Conservation (phyloP, 805 yeast species). For the Starmerella potacharoeniae region DNA sequence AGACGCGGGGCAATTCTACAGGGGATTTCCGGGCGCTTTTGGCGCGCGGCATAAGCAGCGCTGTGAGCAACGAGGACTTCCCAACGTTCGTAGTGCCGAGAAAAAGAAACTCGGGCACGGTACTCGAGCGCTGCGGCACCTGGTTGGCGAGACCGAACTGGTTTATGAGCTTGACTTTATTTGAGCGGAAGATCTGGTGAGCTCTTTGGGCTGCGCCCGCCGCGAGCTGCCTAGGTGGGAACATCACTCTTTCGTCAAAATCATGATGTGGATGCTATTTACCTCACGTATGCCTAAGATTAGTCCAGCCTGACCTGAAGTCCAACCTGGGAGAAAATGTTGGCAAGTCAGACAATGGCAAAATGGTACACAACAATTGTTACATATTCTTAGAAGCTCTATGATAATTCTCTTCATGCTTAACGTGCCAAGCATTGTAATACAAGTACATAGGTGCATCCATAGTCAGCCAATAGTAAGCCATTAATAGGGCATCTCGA, state of each 20-base stretch:
- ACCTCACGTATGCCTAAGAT: not conserved
- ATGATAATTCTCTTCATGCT: no score
- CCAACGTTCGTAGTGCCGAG: slow-evolving; percentile 82
- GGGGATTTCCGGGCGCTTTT: slow-evolving; percentile 10
- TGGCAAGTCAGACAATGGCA: not conserved
- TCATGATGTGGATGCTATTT: not conserved
- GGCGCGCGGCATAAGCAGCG: slow-evolving; percentile 33
- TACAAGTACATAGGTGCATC: not conserved
- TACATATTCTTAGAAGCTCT: no score
- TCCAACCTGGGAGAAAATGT: no score
- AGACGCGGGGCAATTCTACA: slow-evolving; percentile 35
- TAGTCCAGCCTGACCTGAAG: no score
- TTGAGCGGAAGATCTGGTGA: slow-evolving; percentile 22
- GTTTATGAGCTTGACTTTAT: slow-evolving; percentile 23
- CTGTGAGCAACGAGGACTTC: slow-evolving; percentile 65
- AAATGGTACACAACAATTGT: no score
- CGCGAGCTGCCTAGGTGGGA: not conserved
- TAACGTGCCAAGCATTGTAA: no score
- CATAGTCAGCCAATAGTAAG: not conserved
- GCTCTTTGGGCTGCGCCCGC: slow-evolving; percentile 23
- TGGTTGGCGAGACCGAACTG: slow-evolving; percentile 26
- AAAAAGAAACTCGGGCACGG: slow-evolving; percentile 61
- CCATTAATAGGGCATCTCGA: not conserved
- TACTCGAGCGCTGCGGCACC: slow-evolving; percentile 11
- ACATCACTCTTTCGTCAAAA: not conserved